A percentile compares a stretch with the other conserved stretches of the same genome.
Evolutionary conservation across 2,329 filamentous ascomycete species (phyloP).

Genomic region (Volutella citrinella): DNA sequence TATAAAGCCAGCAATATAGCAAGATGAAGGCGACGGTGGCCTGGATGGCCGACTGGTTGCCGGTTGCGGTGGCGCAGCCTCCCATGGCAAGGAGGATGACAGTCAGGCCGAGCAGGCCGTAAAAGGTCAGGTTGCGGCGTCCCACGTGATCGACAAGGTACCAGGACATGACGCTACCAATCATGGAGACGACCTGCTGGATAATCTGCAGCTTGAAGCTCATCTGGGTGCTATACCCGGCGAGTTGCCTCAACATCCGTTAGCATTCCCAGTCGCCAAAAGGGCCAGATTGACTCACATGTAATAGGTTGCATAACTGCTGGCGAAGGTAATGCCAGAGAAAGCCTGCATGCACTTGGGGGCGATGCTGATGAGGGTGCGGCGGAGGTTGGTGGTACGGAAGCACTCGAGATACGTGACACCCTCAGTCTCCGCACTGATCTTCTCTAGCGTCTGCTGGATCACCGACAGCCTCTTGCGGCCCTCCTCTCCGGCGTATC

Average conservation of each 20-base stretch:
- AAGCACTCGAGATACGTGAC: conserved; percentile 17
- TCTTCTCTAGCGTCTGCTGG: conserved; percentile 11
- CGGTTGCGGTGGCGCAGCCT: conserved; percentile 12
- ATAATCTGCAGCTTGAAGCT: conserved; percentile 15
- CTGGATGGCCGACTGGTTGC: conserved; percentile 11
- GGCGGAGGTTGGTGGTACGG: conserved; percentile 17
- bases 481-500: conserved; percentile 5
- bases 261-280: no score
- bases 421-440: conserved; percentile 13
- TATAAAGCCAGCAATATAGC: conserved; percentile 16
- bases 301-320: conserved; percentile 16
- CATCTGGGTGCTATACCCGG: conserved; percentile 12
- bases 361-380: conserved; percentile 17
- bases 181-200: conserved; percentile 16
- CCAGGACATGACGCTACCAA: conserved; percentile 17
- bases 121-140: conserved; percentile 13
- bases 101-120: conserved; percentile 10
- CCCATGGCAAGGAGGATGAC: conserved; percentile 12
- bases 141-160: conserved; percentile 17
- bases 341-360: conserved; percentile 16
- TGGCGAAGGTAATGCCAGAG: conserved; percentile 14
- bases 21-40: conserved; percentile 13
- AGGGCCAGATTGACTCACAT: no score
- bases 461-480: conserved; percentile 15
- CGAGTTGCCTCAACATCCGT: no score